Base-by-base conservation (phyloP, 345 rosid species). In the Rhodamnia rubescens region DNA sequence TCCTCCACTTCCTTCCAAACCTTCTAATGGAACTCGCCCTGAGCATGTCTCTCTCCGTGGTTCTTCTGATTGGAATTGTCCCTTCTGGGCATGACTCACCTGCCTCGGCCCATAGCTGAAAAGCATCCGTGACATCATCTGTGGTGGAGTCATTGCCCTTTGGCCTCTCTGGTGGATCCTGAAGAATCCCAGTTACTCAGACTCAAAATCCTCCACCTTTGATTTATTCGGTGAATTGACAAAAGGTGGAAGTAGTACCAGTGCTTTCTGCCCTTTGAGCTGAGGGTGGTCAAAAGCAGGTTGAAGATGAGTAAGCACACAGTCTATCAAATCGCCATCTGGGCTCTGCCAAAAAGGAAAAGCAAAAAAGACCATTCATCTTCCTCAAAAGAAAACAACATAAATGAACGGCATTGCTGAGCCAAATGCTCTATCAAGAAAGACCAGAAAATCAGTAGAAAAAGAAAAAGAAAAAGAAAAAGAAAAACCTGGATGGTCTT, bases 241-340 rank as follows among this genome's bases (percentile, higher is more conserved):
- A 61, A 53, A 82, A 57, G 22, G 82, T 44, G 81, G 14, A 42
- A 82, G 53, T 85, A 4, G 57, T 92, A 96, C 99, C 92, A 93
- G 82, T 81, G 96, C 96, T 53, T 91, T 95, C 82, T 96, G 93
- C 15, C 98, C 98, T 86, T 74, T 91, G 80, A 97, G 92, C 89
- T 90, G 85, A 27, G 98, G 98, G 90, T 95, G 99, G 86, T 97
- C 99, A 85, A 97, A 97, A 86, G 98, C 98, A 81, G 98, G 96
- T 89, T 97, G 99, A 27, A 89, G 92, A 89, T 94, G 96, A 90
- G 98, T 90, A 51, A 83, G 59, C 83, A 96, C 98, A 91, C 99
- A 97, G 84, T 97, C 98, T 87, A 97, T 93, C 81, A 94, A 74
- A 93, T 97, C 99, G n/a, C 98, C 98, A 85, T 96, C 99, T 83